Percentiles rank a stretch among this genome's conserved stretches.
phyloP scores from a whole-genome alignment of 1,139 yeast species.

The Citeromyces hawaiiensis region DNA sequence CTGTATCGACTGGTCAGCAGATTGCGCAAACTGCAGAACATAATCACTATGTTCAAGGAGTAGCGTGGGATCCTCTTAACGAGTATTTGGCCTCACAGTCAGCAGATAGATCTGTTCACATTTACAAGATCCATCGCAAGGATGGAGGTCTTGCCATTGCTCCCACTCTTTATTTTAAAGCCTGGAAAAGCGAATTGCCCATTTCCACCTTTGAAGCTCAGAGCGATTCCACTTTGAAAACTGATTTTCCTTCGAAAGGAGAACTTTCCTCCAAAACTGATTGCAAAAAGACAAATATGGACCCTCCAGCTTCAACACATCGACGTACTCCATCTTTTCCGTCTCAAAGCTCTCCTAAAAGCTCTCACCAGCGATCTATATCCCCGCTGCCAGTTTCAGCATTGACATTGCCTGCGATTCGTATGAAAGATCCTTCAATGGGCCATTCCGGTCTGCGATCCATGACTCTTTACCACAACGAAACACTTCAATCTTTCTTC shows the following conservation, averaged over 20 bases:
- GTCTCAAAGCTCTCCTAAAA: background rate
- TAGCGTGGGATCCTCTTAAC: constrained; percentile 83
- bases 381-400: constrained; percentile 5
- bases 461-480: constrained; percentile 53
- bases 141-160: constrained; percentile 17
- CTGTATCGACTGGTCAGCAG: constrained; percentile 41
- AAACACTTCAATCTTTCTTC: constrained; percentile 80
- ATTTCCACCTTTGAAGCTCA: background rate
- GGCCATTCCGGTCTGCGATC: background rate
- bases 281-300: constrained; percentile 1
- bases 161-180: constrained; percentile 28
- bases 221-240: constrained; percentile 2
- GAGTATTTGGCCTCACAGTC: constrained; percentile 76
- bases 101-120: constrained; percentile 72
- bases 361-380: constrained; percentile 13
- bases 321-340: background rate
- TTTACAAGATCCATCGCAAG: constrained; percentile 32
- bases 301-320: background rate
- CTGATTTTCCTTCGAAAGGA: background rate
- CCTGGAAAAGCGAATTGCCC: constrained; percentile 32
- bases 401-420: constrained; percentile 3
- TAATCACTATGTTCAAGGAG: constrained; percentile 87
- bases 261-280: background rate
- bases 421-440: constrained; percentile 3
- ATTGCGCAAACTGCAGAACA: constrained; percentile 61